phyloP scores from a whole-genome alignment of 2,329 filamentous ascomycete species.

The Curvularia verruculosa region DNA sequence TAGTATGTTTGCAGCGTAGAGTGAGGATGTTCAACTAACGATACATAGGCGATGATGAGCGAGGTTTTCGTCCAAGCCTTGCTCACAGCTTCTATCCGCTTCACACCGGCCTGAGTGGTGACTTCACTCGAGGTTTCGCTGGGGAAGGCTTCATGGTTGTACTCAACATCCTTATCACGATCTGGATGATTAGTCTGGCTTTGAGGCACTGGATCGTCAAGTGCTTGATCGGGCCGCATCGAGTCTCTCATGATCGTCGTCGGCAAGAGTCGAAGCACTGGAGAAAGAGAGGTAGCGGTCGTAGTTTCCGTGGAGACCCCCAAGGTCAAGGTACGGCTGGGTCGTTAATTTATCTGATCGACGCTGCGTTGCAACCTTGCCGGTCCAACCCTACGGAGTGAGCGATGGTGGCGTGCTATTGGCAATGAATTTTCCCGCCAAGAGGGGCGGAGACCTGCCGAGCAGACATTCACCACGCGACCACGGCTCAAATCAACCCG shows the following conservation, averaged over 20 bases:
- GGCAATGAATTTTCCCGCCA: slow-evolving; percentile 11
- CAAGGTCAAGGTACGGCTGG: neutral
- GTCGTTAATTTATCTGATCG: slow-evolving; percentile 13
- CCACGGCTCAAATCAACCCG: neutral
- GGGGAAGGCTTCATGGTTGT: slow-evolving; percentile 4
- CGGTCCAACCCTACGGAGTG: neutral
- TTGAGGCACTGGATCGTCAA: neutral
- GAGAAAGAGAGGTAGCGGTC: neutral
- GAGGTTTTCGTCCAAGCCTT: slow-evolving; percentile 56
- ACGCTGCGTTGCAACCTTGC: slow-evolving; percentile 8
- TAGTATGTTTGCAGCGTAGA: slow-evolving; percentile 15
- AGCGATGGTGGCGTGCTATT: slow-evolving; percentile 5
- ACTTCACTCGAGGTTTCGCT: slow-evolving; percentile 16
- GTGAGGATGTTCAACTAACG: slow-evolving; percentile 26
- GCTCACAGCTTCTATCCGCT: slow-evolving; percentile 56
- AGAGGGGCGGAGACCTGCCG: slow-evolving; percentile 12
- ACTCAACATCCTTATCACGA: slow-evolving; percentile 14
- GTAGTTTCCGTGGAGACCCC: neutral
- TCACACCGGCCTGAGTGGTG: slow-evolving; percentile 54
- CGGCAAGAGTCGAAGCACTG: neutral
- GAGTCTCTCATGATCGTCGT: slow-evolving; percentile 15
- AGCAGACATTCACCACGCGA: slow-evolving; percentile 4
- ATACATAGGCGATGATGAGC: slow-evolving; percentile 56
- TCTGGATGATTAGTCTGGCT: slow-evolving; percentile 11
- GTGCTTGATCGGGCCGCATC: slow-evolving; percentile 11